Conservation (phyloP, 2,329 filamentous ascomycete species). For the Cladosporium halotolerans region DNA sequence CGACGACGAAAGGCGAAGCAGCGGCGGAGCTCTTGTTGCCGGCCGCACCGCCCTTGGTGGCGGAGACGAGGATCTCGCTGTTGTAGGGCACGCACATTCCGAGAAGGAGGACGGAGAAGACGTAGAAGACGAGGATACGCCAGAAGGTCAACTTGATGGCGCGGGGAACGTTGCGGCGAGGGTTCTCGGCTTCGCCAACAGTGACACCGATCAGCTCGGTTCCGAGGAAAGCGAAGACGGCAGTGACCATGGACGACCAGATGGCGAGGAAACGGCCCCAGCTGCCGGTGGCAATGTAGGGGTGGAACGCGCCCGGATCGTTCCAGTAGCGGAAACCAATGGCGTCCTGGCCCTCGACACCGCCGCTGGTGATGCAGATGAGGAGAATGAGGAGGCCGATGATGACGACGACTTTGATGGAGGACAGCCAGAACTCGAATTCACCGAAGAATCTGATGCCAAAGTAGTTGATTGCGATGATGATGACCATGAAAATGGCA, state of each 20-base stretch:
- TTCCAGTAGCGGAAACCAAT: conserved; percentile 40
- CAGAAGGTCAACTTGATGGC: conserved; percentile 77
- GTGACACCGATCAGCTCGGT: conserved; percentile 73
- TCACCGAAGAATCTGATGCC: conserved; percentile 57
- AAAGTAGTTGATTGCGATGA: conserved; percentile 42
- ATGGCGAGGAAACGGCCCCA: conserved; percentile 41
- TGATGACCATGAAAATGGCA: conserved; percentile 46
- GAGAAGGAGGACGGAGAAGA: conserved; percentile 64
- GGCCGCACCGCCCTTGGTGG: conserved; percentile 34
- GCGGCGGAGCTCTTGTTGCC: conserved; percentile 36
- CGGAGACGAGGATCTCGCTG: conserved; percentile 49
- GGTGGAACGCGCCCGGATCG: conserved; percentile 39
- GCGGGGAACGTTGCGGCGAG: conserved; percentile 66
- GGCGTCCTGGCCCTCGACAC: conserved; percentile 25
- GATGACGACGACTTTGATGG: conserved; percentile 42
- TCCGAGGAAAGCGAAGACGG: conserved; percentile 72
- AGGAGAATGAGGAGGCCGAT: conserved; percentile 41
- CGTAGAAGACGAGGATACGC: conserved; percentile 77
- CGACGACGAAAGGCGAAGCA: conserved; percentile 70
- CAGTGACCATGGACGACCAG: conserved; percentile 55
- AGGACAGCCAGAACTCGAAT: conserved; percentile 45
- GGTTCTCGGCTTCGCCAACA: conserved; percentile 73
- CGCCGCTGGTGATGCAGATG: conserved; percentile 27
- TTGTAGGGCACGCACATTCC: conserved; percentile 74
- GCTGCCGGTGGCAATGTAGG: conserved; percentile 31